Evolutionary conservation across 805 yeast species (phyloP), one percentile per base, ranked within the genome.

Genomic region (Metschnikowia chrysomelidarum): DNA sequence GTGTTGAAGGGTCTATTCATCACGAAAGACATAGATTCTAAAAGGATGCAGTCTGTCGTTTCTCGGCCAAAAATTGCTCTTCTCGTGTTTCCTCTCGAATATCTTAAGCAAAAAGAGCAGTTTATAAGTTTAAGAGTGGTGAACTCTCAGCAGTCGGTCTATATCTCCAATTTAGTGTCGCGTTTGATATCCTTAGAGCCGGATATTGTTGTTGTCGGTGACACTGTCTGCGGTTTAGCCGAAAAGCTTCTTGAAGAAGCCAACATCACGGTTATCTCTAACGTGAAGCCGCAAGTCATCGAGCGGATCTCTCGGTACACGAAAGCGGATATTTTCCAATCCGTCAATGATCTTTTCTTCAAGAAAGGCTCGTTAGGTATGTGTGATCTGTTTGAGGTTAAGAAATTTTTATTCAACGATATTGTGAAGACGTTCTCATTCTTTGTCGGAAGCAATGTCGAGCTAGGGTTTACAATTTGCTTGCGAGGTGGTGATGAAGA

Each of bases 51-150:
- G 0, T 57, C 76, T 5, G 53, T 56, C 16, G 67, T 94, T 6
- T 50, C 54, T 0, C 70, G 75, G 32, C 98, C 99, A 0, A 74
- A 80, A 36, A 83, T 93, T 24, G 78, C 91, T 40, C 67, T 94
- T 12, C 71, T 93, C 5, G 81, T 88, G 69, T 93, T 93, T 51
- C 96, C 97, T 0, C 63, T 93, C 17, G 98, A 89, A 53, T 93
- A 87, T 47, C 68, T 80, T 40, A 78, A 82, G 41, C 79, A 77
- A 25, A 87, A 82, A 35, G 87, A 83, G 46, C 86, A 80, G 43
- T 82, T 87, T 40, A 78, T 87, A 58, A 84, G 95, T 52, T 64
- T 89, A 37, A 84, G 87, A 39, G 84, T 94, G 1, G 81, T 91
- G 1, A 67, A 87, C 32, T 84, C 91, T 0, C 98, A 93, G 54